Evolutionary conservation across 2,329 filamentous ascomycete genomes (phyloP).

Genomic region (Trichoderma asperellum): DNA sequence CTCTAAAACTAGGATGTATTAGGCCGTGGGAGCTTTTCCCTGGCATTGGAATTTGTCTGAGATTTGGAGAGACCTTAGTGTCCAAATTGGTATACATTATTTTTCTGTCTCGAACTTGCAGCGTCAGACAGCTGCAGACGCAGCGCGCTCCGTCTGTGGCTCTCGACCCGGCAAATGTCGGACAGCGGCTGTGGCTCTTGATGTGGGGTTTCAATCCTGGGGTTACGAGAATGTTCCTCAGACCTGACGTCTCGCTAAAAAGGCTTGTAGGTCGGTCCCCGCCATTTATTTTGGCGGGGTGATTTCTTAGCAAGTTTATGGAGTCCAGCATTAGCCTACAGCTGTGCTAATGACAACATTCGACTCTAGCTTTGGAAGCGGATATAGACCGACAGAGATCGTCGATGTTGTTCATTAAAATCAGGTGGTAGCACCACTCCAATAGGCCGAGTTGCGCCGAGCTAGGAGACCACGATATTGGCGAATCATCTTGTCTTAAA

Average conservation of each 20-base stretch:
- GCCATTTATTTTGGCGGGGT: neutral
- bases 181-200: too few relatives aligned
- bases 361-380: neutral
- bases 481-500: neutral
- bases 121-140: too few relatives aligned
- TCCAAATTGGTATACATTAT: too few relatives aligned
- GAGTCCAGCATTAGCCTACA: neutral
- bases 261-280: neutral
- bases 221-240: neutral
- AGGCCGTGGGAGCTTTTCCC: too few relatives aligned
- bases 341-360: neutral
- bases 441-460: neutral
- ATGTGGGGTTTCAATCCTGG: too few relatives aligned
- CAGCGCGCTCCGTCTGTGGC: too few relatives aligned
- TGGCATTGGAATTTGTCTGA: neutral
- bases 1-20: neutral
- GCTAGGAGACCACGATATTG: neutral
- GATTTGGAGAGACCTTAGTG: neutral
- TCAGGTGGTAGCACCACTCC: neutral
- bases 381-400: neutral
- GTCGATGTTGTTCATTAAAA: neutral
- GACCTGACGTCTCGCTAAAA: neutral
- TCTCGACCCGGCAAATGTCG: neutral
- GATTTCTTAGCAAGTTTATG: neutral
- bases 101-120: neutral